A percentile compares a stretch with the other conserved stretches of the same genome.
Conservation (phyloP, 139 green algal genomes). For the Bryopsis sp. region DNA sequence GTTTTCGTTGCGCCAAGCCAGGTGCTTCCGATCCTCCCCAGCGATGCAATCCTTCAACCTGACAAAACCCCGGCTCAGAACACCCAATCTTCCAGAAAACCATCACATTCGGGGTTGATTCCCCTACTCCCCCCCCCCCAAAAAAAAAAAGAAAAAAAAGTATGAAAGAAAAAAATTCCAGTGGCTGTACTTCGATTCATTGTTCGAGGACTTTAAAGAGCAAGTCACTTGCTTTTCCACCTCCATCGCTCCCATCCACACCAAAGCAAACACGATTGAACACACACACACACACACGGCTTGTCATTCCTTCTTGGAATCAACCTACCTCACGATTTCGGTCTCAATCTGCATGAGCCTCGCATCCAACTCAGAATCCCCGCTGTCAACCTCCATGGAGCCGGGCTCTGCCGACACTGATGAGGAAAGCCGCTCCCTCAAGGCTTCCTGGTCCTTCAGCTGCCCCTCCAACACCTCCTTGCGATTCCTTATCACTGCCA, state of each 20-base stretch:
- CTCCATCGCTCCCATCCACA: too few relatives aligned
- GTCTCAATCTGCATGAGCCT: slow-evolving; percentile 12
- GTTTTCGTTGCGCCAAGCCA: slow-evolving; percentile 84
- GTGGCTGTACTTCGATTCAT: too few relatives aligned
- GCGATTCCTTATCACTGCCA: slow-evolving; percentile 78
- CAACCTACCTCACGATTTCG: neutral
- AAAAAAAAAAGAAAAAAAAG: too few relatives aligned
- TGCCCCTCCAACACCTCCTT: slow-evolving; percentile 25
- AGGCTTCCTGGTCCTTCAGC: slow-evolving; percentile 17
- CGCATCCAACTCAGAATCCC: slow-evolving; percentile 19
- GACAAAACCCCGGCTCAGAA: neutral
- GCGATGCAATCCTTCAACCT: neutral
- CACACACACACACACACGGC: neutral
- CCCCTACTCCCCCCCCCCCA: too few relatives aligned
- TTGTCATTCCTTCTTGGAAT: too few relatives aligned
- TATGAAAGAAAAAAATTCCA: too few relatives aligned
- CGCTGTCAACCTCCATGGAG: neutral
- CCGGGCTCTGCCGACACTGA: neutral
- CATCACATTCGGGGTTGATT: too few relatives aligned
- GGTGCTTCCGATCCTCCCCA: slow-evolving; percentile 61
- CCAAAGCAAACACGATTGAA: too few relatives aligned
- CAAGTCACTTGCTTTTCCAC: too few relatives aligned
- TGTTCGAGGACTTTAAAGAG: too few relatives aligned
- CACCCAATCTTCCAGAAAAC: too few relatives aligned
- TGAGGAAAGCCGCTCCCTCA: neutral